Conservation (phyloP, 2,329 filamentous ascomycete genomes). For the Pseudogymnoascus sp. region DNA sequence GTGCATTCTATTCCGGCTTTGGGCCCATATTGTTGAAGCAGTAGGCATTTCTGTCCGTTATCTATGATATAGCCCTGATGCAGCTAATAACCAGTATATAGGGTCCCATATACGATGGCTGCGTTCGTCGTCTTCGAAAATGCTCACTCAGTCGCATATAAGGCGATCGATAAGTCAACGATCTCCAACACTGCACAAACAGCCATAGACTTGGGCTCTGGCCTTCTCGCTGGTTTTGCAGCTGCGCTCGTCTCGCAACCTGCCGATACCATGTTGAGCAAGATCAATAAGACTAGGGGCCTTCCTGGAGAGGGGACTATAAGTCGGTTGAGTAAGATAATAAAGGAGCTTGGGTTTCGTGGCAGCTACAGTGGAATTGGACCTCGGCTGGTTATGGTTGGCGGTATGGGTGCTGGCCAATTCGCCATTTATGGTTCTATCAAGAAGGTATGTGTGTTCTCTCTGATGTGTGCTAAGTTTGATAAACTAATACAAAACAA, state of each 20-base stretch:
- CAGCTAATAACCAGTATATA: constrained; percentile 31
- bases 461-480: not conserved
- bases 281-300: constrained; percentile 94
- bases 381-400: constrained; percentile 65
- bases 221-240: constrained; percentile 76
- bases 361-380: constrained; percentile 77
- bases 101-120: constrained; percentile 88
- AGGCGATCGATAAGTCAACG: constrained; percentile 61
- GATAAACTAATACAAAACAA: constrained; percentile 48
- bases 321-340: constrained; percentile 79
- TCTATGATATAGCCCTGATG: not conserved
- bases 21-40: constrained; percentile 80
- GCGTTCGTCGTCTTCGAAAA: constrained; percentile 95
- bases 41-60: constrained; percentile 39
- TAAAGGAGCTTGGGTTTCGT: constrained; percentile 71
- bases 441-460: not conserved
- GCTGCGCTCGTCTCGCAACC: constrained; percentile 83
- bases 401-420: constrained; percentile 67
- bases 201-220: constrained; percentile 70
- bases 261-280: constrained; percentile 87
- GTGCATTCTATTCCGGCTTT: constrained; percentile 87
- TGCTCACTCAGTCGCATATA: constrained; percentile 69
- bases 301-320: constrained; percentile 77
- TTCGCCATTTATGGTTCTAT: constrained; percentile 79
- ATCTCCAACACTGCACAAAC: constrained; percentile 67